Percentiles rank a stretch among this genome's conserved stretches.
These are phyloP conservation scores for Citeromyces siamensis DNA, from an alignment of 1,139 yeast species.

Conservation along the genomic window DNA sequence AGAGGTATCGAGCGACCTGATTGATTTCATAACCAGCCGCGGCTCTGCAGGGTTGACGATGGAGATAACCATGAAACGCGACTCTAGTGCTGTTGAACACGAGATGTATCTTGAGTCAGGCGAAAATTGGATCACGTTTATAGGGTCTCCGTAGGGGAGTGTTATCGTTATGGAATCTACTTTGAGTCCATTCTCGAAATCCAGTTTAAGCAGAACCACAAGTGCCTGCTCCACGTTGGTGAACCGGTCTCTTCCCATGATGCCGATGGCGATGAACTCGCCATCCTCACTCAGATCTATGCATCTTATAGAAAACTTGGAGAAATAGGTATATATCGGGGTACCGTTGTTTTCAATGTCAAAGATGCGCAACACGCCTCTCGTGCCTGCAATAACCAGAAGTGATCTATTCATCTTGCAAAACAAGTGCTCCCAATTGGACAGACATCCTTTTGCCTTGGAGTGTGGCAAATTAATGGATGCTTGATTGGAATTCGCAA, in stretches of 20 bases:
- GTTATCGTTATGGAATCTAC: constrained; percentile 61
- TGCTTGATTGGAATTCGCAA: constrained; percentile 13
- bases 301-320: constrained; percentile 71
- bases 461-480: constrained; percentile 9
- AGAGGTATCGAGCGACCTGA: constrained; percentile 45
- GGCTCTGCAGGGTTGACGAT: constrained; percentile 57
- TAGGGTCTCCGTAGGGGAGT: constrained; percentile 77
- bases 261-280: constrained; percentile 62
- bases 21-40: constrained; percentile 53
- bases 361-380: constrained; percentile 56
- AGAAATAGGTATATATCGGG: constrained; percentile 55
- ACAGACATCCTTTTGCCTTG: constrained; percentile 11
- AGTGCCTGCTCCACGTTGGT: constrained; percentile 73
- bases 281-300: constrained; percentile 59
- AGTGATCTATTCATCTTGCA: constrained; percentile 53
- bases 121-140: constrained; percentile 62
- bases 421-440: constrained; percentile 51
- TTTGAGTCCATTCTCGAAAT: constrained; percentile 14
- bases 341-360: constrained; percentile 45
- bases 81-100: constrained; percentile 78
- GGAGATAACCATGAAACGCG: constrained; percentile 65
- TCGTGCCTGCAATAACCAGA: constrained; percentile 61
- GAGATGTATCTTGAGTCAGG: constrained; percentile 56
- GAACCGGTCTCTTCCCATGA: constrained; percentile 64
- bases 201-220: constrained; percentile 49